phyloP scores from a whole-genome alignment of 805 yeast genomes.

The Yarrowia sp. region DNA sequence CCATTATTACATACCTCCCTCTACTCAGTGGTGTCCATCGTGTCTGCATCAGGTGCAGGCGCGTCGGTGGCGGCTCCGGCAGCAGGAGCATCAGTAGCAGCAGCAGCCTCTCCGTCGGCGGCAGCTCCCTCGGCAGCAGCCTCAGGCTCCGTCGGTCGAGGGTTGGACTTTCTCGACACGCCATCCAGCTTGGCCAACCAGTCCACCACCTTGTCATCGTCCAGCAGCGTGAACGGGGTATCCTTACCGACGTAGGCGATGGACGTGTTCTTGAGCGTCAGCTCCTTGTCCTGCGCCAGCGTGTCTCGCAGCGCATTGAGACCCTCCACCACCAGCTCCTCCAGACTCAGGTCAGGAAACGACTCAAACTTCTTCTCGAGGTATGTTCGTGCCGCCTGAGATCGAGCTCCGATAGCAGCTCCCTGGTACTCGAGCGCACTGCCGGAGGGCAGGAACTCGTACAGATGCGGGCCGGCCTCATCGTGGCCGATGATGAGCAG shows the following conservation, averaged over 20 bases:
- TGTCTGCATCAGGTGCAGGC: neutral
- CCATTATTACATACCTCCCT: neutral
- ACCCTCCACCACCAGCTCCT: conserved; percentile 79
- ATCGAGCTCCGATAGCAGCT: conserved; percentile 96
- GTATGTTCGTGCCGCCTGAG: conserved; percentile 97
- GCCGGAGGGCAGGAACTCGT: conserved; percentile 96
- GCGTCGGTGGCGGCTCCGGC: neutral
- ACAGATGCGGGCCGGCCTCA: conserved; percentile 89
- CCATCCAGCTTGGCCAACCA: conserved; percentile 78
- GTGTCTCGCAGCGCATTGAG: conserved; percentile 92
- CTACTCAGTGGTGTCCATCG: conserved; percentile 27
- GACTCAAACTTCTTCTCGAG: conserved; percentile 79
- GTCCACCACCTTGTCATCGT: conserved; percentile 80
- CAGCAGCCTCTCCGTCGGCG: neutral
- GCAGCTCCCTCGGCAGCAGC: conserved; percentile 15
- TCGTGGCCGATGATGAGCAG: conserved; percentile 85
- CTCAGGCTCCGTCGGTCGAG: conserved; percentile 27
- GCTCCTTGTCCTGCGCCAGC: conserved; percentile 88
- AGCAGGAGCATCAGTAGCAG: conserved; percentile 23
- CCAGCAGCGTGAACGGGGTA: conserved; percentile 69
- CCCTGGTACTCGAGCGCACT: conserved; percentile 87
- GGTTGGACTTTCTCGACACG: conserved; percentile 53
- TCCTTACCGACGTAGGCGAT: conserved; percentile 91
- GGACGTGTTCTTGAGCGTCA: conserved; percentile 78
- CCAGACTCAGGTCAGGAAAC: conserved; percentile 59